Percentiles rank a stretch among this genome's conserved stretches.
phyloP scores from a whole-genome alignment of 176 grass and related monocot genomes.

The Cenchrus purpureus region DNA sequence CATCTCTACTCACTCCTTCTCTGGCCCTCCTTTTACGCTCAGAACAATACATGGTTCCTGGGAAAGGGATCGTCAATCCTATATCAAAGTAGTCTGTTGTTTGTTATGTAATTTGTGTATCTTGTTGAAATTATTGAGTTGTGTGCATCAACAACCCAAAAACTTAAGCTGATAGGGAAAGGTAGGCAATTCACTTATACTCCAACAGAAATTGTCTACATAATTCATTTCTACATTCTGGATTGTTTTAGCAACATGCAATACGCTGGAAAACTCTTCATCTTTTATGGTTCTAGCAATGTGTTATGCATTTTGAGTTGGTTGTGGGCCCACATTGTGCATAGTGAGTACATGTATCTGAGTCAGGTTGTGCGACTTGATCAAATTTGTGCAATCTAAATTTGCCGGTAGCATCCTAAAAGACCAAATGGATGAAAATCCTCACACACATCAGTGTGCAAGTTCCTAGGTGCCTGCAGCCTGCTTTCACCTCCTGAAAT shows the following conservation, averaged over 20 bases:
- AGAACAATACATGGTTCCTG: not conserved
- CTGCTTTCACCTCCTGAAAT: constrained; percentile 5
- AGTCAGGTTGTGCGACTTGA: not conserved
- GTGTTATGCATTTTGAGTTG: not conserved
- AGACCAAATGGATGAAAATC: constrained; percentile 11
- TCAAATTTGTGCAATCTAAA: not conserved
- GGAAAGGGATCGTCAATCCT: not conserved
- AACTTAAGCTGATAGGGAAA: too few relatives aligned
- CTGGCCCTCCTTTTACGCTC: not conserved
- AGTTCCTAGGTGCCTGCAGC: not conserved
- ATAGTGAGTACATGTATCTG: not conserved
- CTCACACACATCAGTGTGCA: not conserved
- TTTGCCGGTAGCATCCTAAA: not conserved
- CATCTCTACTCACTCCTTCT: constrained; percentile 2
- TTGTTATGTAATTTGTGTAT: not conserved
- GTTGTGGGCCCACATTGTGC: not conserved
- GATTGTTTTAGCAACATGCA: not conserved
- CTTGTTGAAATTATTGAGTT: not conserved
- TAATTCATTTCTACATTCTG: not conserved
- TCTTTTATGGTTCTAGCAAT: constrained; percentile 32
- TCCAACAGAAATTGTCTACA: not conserved
- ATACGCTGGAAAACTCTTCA: not conserved
- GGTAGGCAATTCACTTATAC: too few relatives aligned
- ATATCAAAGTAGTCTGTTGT: not conserved
- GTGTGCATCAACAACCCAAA: too few relatives aligned